These are phyloP conservation scores for Amphichorda felina DNA, from an alignment of 2,329 filamentous ascomycete species.

Conservation along the genomic window DNA sequence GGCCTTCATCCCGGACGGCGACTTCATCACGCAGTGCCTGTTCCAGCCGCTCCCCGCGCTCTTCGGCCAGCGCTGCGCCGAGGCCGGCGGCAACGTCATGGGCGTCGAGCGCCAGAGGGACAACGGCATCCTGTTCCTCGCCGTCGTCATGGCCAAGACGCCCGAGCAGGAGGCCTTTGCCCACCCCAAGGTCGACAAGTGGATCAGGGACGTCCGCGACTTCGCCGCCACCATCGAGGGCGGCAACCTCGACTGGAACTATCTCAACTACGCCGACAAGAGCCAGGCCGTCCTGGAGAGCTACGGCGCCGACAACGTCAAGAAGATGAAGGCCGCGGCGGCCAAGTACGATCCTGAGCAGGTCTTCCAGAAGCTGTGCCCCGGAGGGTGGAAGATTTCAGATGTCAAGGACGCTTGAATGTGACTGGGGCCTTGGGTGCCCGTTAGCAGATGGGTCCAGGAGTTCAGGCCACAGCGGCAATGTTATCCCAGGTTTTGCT, in stretches of 20 bases:
- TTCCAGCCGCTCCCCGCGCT: constrained; percentile 6
- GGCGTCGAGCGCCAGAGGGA: constrained; percentile 5
- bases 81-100: constrained; percentile 5
- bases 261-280: constrained; percentile 8
- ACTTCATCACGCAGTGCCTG: constrained; percentile 5
- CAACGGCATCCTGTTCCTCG: constrained; percentile 5
- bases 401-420: constrained; percentile 1
- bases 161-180: constrained; percentile 1
- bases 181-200: neutral
- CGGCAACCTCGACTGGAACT: neutral
- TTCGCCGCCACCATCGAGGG: constrained; percentile 5
- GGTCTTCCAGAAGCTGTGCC: constrained; percentile 3
- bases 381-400: constrained; percentile 2
- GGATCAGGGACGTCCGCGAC: constrained; percentile 1
- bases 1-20: neutral
- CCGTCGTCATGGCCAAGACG: neutral
- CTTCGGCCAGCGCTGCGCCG: constrained; percentile 5
- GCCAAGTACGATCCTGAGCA: constrained; percentile 6
- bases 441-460: too few relatives aligned
- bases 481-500: too few relatives aligned
- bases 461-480: too few relatives aligned
- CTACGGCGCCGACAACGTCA: constrained; percentile 11
- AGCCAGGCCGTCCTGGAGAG: constrained; percentile 9
- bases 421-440: too few relatives aligned
- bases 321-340: constrained; percentile 8